Base-by-base conservation (phyloP, 2,329 filamentous ascomycete species). In the Coniochaeta prunicola region DNA sequence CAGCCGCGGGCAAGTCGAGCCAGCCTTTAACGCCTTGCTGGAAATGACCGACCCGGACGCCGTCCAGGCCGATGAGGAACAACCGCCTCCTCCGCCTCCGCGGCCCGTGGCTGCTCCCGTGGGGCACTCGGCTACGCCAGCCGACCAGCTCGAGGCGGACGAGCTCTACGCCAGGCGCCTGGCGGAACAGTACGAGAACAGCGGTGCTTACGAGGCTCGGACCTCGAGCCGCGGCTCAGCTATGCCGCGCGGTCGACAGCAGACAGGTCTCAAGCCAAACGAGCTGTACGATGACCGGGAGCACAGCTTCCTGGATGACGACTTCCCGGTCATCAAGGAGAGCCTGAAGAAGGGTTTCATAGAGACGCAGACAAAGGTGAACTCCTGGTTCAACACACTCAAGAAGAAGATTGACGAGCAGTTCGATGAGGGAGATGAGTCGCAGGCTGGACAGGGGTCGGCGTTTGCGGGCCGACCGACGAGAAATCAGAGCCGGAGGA, bases 401-500 rank as follows among this genome's bases (percentile, higher is more conserved):
- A 94, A 91, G 77, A 97, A 97, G 83, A 91, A 88, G 73, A 84
- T 99, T 34, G 92, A 97, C 68, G 93, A 94, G 55, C 91, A 94
- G 63, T 90, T 92, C 59, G 84, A 88, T 58, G 89, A 92, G 26
- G 84, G 86, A 8, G 83, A 87, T 58, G 80, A 82, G 58, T 66
- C 70, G 54, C 72, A 75, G 24, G n/a, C 60, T 57, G 28, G 69
- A 70, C n/a, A 64, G 63, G n/a, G 71, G 60, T 63, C 74, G 31
- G 19, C 33, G 19, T 50, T 50, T 17, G 67, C 65, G 57, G 75
- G 77, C 58, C 75, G 85, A 60, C 80, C 83, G 57, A 85, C 81
- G 58, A 83, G 82, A 13, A 87, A 90, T 63, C 73, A 79, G 53
- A 81, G 81, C 61, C 81, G 88, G 65, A 83, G 89, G 66, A 96